Conservation (phyloP, 2,329 filamentous ascomycete genomes). For the Madurella mycetomatis region DNA sequence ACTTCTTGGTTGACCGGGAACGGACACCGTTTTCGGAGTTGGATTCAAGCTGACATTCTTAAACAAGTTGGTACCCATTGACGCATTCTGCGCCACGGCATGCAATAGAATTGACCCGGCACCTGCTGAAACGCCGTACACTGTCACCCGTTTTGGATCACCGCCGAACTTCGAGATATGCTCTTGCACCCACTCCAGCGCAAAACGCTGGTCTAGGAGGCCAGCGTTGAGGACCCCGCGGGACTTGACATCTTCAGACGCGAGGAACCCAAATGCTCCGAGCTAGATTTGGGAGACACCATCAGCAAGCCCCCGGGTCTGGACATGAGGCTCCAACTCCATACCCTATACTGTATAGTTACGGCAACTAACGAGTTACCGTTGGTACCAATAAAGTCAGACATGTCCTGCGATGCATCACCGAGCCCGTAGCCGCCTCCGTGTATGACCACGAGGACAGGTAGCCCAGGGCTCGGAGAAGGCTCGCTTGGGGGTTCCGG, state of each 20-base stretch:
- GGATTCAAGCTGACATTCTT: constrained; percentile 27
- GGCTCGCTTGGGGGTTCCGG: constrained; percentile 26
- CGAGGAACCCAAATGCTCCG: constrained; percentile 27
- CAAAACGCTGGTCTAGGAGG: constrained; percentile 8
- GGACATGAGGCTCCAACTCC: neutral
- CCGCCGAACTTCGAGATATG: constrained; percentile 13
- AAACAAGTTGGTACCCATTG: constrained; percentile 43
- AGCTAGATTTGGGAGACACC: neutral
- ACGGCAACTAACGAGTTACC: constrained; percentile 39
- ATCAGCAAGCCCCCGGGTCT: constrained; percentile 31
- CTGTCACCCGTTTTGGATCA: constrained; percentile 12
- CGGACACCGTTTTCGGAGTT: neutral
- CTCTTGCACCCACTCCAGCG: constrained; percentile 41
- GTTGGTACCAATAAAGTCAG: constrained; percentile 35
- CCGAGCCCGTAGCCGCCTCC: constrained; percentile 42
- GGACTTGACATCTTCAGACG: constrained; percentile 37
- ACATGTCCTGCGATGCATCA: constrained; percentile 22
- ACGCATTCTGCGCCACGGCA: constrained; percentile 44
- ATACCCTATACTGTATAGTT: constrained; percentile 41
- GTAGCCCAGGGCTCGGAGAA: constrained; percentile 24
- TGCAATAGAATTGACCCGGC: constrained; percentile 32
- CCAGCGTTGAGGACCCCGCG: constrained; percentile 24
- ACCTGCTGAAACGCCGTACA: constrained; percentile 14
- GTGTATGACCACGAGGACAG: constrained; percentile 48
- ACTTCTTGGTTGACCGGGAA: neutral